Base-by-base conservation (phyloP, 2,329 filamentous ascomycete genomes). In the Talaromyces sp. region DNA sequence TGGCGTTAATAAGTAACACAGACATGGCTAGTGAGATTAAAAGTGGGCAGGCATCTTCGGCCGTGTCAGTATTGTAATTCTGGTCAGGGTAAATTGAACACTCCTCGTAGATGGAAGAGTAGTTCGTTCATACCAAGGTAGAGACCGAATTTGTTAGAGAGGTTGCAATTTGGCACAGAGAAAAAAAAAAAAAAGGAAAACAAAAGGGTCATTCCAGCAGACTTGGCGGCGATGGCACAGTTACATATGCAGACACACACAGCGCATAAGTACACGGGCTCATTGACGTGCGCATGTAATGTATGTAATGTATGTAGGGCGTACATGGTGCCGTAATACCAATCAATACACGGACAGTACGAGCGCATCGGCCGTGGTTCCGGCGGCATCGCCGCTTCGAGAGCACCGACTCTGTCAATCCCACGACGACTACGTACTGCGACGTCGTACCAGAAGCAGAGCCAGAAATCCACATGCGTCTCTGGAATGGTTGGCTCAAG, bases 361-460 rank as follows among this genome's bases (percentile, higher is more conserved):
- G 42, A 25, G 25, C 16, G 46, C n/a, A 54, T 54, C 31, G 31
- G 50, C 50, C 50, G 21, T 54, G 50, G 50, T 54, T 54, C 50
- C 50, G 50, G 50, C 61, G 55, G 61, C 55, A 58, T 62, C 55
- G 61, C 61, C 61, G 55, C 61, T 62, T 62, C 44, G 35, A 58
- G 55, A 56, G 37, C 54, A 48, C 23, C 44, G 9, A 31, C 16
- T 25, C n/a, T 18, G 23, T 35, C 56, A 37, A 33, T 31, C 28
- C 44, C 23, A 50, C 40, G 18, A 28, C 44, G 44, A 31, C 44
- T 16, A 33, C 48, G 28, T 52, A 54, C 44, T 9, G 14, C 48
- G 28, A 11, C 16, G 48, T 52, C 48, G 50, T 54, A 54, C 31
- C 31, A 28, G 25, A n/a, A 7, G n/a, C n/a, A n/a, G n/a, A n/a